Conservation (phyloP, 2,329 filamentous ascomycete species). For the Lecanoromycetidae sp. region DNA sequence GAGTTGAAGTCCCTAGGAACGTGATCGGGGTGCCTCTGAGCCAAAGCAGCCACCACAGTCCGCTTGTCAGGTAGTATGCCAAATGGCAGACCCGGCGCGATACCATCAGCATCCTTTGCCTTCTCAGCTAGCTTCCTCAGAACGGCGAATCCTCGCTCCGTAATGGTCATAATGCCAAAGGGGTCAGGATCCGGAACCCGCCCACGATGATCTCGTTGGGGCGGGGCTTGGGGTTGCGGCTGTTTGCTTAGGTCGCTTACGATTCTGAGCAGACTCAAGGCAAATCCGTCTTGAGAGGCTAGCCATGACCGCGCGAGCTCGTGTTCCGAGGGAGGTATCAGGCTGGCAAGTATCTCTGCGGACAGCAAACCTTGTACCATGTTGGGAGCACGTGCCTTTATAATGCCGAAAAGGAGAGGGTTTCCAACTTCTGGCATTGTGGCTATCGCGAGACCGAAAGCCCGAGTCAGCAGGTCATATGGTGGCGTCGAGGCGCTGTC, state of each 20-base stretch:
- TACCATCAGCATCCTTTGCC: conserved; percentile 42
- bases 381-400: conserved; percentile 75
- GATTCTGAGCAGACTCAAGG: conserved; percentile 54
- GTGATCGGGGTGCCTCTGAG: conserved; percentile 53
- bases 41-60: conserved; percentile 53
- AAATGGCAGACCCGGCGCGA: conserved; percentile 42
- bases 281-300: conserved; percentile 70
- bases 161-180: conserved; percentile 41
- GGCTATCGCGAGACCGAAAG: conserved; percentile 77
- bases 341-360: conserved; percentile 71
- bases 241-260: conserved; percentile 3
- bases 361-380: conserved; percentile 86
- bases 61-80: conserved; percentile 55
- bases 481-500: conserved; percentile 54
- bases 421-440: conserved; percentile 55
- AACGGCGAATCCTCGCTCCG: conserved; percentile 54
- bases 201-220: conserved; percentile 26
- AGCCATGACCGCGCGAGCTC: conserved; percentile 70
- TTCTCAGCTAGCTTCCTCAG: conserved; percentile 60
- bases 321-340: conserved; percentile 60
- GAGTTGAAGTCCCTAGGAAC: conserved; percentile 32
- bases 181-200: conserved; percentile 28
- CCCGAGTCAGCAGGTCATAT: conserved; percentile 70
- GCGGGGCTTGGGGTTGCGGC: conserved; percentile 18
- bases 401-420: conserved; percentile 27